Evolutionary conservation across 352 stramenopile genomes (phyloP).

Genomic region (Globisporangium acanthophoron): DNA sequence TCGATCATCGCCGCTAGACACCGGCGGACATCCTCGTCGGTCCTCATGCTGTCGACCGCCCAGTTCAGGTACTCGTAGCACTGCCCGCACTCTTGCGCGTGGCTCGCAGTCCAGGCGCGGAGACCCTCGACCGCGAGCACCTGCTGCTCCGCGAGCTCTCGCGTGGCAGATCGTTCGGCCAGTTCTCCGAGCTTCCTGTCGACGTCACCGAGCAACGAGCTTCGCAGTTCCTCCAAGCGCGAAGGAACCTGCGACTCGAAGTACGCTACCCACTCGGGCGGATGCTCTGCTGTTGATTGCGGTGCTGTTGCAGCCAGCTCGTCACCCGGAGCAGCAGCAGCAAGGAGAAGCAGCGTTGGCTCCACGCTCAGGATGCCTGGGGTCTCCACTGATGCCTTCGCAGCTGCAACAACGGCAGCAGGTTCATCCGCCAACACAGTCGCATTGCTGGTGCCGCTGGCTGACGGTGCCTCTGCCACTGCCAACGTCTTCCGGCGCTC

Average conservation of each 20-base stretch:
- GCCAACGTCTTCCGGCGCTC: not conserved
- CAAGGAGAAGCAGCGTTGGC: too few relatives aligned
- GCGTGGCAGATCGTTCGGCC: not conserved
- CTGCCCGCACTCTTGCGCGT: slow-evolving; percentile 41
- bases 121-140: slow-evolving; percentile 18
- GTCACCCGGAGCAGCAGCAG: too few relatives aligned
- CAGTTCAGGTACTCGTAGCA: slow-evolving; percentile 53
- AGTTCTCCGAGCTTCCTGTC: slow-evolving; percentile 3
- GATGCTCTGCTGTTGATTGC: not conserved
- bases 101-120: slow-evolving; percentile 32
- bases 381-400: not conserved
- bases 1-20: slow-evolving; percentile 25
- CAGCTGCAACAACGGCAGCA: too few relatives aligned
- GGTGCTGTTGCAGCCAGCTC: too few relatives aligned
- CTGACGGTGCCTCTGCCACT: not conserved
- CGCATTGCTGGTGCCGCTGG: too few relatives aligned
- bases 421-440: too few relatives aligned
- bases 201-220: slow-evolving; percentile 6
- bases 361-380: too few relatives aligned
- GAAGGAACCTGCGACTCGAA: slow-evolving; percentile 5
- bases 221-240: slow-evolving; percentile 16
- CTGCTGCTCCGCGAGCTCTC: slow-evolving; percentile 7
- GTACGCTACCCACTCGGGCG: slow-evolving; percentile 3
- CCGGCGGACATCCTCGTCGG: slow-evolving; percentile 21
- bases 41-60: slow-evolving; percentile 25